phyloP scores from a whole-genome alignment of 306 rosid genomes.

The Prunus fruticosa region DNA sequence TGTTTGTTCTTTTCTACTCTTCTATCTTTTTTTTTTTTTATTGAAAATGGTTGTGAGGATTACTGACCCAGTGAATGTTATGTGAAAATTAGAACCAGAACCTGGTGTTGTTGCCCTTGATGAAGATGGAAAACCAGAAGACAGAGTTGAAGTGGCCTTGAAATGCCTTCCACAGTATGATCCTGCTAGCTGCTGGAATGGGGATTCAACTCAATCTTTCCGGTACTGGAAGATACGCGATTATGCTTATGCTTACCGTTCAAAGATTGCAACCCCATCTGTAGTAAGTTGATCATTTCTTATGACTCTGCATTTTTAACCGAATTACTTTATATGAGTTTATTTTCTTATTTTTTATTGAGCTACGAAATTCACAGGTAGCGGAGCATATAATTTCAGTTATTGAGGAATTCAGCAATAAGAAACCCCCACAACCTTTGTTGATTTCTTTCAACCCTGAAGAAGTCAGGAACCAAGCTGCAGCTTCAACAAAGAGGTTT shows the following conservation, averaged over 20 bases:
- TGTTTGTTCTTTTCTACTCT: not conserved
- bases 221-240: constrained; percentile 94
- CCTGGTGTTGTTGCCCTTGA: constrained; percentile 53
- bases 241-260: constrained; percentile 84
- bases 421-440: constrained; percentile 59
- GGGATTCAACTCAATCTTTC: constrained; percentile 41
- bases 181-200: constrained; percentile 43
- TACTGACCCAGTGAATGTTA: constrained; percentile 17
- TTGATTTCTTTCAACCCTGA: constrained; percentile 76
- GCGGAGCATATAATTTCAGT: constrained; percentile 70
- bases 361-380: constrained; percentile 37
- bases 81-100: constrained; percentile 57
- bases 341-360: not conserved
- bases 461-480: constrained; percentile 78
- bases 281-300: constrained; percentile 45
- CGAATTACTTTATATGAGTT: constrained; percentile 6
- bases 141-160: constrained; percentile 65
- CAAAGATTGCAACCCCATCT: constrained; percentile 67
- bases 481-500: constrained; percentile 82
- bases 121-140: constrained; percentile 72
- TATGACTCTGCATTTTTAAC: constrained; percentile 7
- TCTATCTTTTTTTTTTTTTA: not conserved
- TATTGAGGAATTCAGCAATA: constrained; percentile 51
- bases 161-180: constrained; percentile 78
- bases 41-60: not conserved